phyloP scores from a whole-genome alignment of 345 rosid species.

The Sonneratia caseolaris region DNA sequence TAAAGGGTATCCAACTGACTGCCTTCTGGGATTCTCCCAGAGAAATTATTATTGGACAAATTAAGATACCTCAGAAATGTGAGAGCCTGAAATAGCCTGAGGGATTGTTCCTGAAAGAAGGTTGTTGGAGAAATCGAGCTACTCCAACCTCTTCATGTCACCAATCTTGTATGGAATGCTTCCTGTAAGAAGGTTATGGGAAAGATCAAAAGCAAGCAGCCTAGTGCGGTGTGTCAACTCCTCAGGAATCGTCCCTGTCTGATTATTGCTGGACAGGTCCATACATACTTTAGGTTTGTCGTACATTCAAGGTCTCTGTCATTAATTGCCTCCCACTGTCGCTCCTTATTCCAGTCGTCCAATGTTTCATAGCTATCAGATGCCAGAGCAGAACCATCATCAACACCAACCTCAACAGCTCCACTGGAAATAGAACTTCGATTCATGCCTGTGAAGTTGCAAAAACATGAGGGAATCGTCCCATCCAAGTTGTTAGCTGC shows the following conservation, averaged over 20 bases:
- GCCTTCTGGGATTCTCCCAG: slow-evolving; percentile 6
- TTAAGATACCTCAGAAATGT: slow-evolving; percentile 12
- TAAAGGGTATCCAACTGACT: slow-evolving; percentile 8
- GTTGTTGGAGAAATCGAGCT: slow-evolving; percentile 20
- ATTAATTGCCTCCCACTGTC: too few relatives aligned
- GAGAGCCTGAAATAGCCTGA: slow-evolving; percentile 2
- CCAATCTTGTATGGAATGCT: slow-evolving; percentile 12
- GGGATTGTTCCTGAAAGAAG: slow-evolving; percentile 16
- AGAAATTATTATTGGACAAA: too few relatives aligned
- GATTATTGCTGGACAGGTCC: slow-evolving; percentile 18
- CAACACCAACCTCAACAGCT: too few relatives aligned
- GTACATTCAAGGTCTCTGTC: too few relatives aligned
- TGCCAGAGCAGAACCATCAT: too few relatives aligned
- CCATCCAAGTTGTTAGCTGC: not conserved
- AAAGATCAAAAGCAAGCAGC: slow-evolving; percentile 17
- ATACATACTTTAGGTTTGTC: not conserved
- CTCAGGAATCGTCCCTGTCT: slow-evolving; percentile 11
- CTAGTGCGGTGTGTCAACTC: slow-evolving; percentile 6
- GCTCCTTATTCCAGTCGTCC: too few relatives aligned
- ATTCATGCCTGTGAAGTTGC: not conserved
- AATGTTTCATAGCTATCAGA: too few relatives aligned
- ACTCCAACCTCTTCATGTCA: slow-evolving; percentile 7
- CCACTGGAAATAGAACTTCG: too few relatives aligned
- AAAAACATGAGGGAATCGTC: not conserved
- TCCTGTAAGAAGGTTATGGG: slow-evolving; percentile 15